Evolutionary conservation across 2,329 filamentous ascomycete genomes (phyloP).

Genomic region (Apiospora pterosperma): DNA sequence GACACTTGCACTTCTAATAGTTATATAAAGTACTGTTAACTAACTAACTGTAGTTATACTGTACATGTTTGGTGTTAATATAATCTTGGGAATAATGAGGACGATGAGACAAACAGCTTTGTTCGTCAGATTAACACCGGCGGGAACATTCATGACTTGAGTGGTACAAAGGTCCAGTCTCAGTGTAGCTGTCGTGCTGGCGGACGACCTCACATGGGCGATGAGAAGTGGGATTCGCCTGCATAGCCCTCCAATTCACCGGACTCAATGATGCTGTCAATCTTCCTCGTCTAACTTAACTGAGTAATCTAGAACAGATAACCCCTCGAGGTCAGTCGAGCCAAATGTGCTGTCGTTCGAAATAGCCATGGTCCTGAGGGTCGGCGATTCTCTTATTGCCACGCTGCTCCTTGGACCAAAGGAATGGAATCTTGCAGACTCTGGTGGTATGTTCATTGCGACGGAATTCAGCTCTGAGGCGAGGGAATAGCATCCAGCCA

Average conservation of each 20-base stretch:
- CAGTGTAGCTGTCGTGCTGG: neutral
- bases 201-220: too few relatives aligned
- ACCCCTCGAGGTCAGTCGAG: too few relatives aligned
- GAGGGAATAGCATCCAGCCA: neutral
- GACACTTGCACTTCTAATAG: neutral
- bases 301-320: too few relatives aligned
- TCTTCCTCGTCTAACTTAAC: too few relatives aligned
- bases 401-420: neutral
- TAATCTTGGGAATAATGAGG: too few relatives aligned
- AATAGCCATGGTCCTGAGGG: neutral
- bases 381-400: neutral
- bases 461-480: neutral
- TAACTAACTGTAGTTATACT: too few relatives aligned
- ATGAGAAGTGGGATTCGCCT: too few relatives aligned
- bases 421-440: neutral
- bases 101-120: neutral
- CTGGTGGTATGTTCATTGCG: neutral
- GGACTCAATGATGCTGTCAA: too few relatives aligned
- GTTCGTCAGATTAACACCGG: neutral
- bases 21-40: too few relatives aligned
- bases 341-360: too few relatives aligned
- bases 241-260: too few relatives aligned
- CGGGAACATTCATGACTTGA: neutral
- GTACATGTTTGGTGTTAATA: too few relatives aligned
- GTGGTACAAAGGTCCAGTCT: neutral